A percentile compares a stretch with the other conserved stretches of the same genome.
Conservation (phyloP, 805 yeast species). For the Cyberlindnera nakhonratchasimensis region DNA sequence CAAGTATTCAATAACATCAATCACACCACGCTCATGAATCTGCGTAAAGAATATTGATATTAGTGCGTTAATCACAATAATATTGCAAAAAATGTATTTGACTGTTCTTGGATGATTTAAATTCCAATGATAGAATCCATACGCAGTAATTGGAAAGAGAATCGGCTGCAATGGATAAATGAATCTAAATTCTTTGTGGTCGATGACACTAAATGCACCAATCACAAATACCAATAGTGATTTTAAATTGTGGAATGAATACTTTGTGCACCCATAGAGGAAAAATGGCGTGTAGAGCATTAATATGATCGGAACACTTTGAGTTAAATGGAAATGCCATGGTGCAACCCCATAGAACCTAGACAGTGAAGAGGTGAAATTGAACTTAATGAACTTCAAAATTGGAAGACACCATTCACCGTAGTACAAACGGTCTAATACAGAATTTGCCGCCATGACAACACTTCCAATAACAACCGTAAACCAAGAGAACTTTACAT, state of each 20-base stretch:
- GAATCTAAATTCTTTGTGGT: slow-evolving; percentile 91
- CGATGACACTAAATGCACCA: slow-evolving; percentile 55
- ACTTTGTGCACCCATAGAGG: slow-evolving; percentile 37
- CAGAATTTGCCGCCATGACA: slow-evolving; percentile 31
- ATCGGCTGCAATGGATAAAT: slow-evolving; percentile 82
- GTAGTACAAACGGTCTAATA: slow-evolving; percentile 61
- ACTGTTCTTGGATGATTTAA: slow-evolving; percentile 17
- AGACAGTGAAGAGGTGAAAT: slow-evolving; percentile 68
- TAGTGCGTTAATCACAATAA: slow-evolving; percentile 35
- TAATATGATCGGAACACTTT: slow-evolving; percentile 76
- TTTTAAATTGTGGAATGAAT: slow-evolving; percentile 28
- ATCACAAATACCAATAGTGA: slow-evolving; percentile 42
- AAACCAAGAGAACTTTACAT: slow-evolving; percentile 15
- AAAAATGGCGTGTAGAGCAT: slow-evolving; percentile 65
- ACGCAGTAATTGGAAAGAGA: slow-evolving; percentile 49
- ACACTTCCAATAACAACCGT: slow-evolving; percentile 20
- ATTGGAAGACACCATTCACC: slow-evolving; percentile 56
- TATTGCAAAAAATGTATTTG: slow-evolving; percentile 22
- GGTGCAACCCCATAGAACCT: slow-evolving; percentile 83
- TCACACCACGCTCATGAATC: slow-evolving; percentile 85
- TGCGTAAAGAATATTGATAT: slow-evolving; percentile 52
- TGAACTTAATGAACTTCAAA: slow-evolving; percentile 70
- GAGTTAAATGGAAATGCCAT: slow-evolving; percentile 78
- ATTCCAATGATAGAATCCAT: slow-evolving; percentile 25
- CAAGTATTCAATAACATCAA: slow-evolving; percentile 57